phyloP scores from a whole-genome alignment of 2,329 filamentous ascomycete species.

The Dendrostoma leiphaemia region DNA sequence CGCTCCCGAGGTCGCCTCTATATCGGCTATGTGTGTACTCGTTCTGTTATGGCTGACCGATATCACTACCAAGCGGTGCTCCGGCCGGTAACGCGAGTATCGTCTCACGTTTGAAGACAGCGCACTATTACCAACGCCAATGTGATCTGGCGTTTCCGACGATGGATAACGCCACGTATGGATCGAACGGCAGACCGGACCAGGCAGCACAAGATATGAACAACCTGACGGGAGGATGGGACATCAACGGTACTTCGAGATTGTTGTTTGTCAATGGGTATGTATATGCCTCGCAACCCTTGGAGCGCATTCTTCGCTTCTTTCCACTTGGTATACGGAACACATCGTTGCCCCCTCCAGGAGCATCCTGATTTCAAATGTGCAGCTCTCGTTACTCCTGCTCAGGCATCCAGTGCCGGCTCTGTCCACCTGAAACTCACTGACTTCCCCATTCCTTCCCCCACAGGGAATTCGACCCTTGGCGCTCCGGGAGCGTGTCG shows the following conservation, averaged over 20 bases:
- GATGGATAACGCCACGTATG: not conserved
- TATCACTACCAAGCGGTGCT: not conserved
- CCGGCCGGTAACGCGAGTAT: not conserved
- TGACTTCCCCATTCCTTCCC: not conserved
- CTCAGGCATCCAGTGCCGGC: no score
- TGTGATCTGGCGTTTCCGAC: not conserved
- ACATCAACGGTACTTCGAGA: not conserved
- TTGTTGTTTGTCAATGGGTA: slow-evolving; percentile 2
- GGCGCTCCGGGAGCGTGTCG: not conserved
- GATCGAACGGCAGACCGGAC: not conserved
- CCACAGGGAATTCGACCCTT: not conserved
- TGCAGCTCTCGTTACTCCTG: no score
- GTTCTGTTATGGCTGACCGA: not conserved
- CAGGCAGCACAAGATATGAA: not conserved
- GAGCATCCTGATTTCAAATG: not conserved
- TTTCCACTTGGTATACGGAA: no score
- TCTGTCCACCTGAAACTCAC: no score
- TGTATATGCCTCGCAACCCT: no score
- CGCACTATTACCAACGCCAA: not conserved
- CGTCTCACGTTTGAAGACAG: not conserved
- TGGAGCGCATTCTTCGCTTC: no score
- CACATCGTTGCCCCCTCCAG: no score
- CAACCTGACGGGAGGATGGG: not conserved
- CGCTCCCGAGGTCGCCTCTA: not conserved
- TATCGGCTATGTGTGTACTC: not conserved